phyloP scores from a whole-genome alignment of 139 green algal species.

The Nannochloris sp. region DNA sequence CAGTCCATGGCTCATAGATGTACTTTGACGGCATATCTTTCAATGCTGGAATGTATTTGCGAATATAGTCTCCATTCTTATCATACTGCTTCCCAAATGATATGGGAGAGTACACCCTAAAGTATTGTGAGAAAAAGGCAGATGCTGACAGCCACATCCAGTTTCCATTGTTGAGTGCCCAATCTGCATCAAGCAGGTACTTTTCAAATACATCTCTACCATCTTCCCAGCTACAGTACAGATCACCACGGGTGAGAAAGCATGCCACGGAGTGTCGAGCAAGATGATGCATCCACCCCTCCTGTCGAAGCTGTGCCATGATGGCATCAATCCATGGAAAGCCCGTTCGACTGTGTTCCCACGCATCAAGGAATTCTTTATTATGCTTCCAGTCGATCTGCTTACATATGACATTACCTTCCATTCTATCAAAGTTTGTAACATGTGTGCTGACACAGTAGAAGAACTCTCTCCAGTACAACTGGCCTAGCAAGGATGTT shows the following conservation, averaged over 20 bases:
- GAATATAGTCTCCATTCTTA: constrained; percentile 70
- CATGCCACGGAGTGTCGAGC: constrained; percentile 83
- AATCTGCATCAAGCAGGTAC: constrained; percentile 80
- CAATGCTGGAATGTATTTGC: constrained; percentile 77
- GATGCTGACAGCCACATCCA: constrained; percentile 88
- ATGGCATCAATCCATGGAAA: constrained; percentile 80
- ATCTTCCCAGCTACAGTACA: constrained; percentile 61
- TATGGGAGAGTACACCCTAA: constrained; percentile 59
- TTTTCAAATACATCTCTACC: constrained; percentile 85
- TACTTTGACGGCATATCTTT: constrained; percentile 88
- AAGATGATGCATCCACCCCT: constrained; percentile 93
- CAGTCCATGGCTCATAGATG: constrained; percentile 93
- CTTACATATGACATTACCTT: constrained; percentile 80
- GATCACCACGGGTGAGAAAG: constrained; percentile 87
- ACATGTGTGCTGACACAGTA: constrained; percentile 43
- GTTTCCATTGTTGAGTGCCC: constrained; percentile 73
- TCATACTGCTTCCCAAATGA: constrained; percentile 92
- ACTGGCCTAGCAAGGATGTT: constrained; percentile 67
- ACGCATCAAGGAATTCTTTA: constrained; percentile 48
- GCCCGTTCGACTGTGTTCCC: constrained; percentile 53
- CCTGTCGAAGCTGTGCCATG: constrained; percentile 72
- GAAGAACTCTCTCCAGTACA: constrained; percentile 72
- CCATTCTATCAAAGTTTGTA: constrained; percentile 76
- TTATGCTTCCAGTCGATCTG: constrained; percentile 71
- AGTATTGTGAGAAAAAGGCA: constrained; percentile 87